Conservation (phyloP, 139 green algal genomes). For the Closterium sp. region DNA sequence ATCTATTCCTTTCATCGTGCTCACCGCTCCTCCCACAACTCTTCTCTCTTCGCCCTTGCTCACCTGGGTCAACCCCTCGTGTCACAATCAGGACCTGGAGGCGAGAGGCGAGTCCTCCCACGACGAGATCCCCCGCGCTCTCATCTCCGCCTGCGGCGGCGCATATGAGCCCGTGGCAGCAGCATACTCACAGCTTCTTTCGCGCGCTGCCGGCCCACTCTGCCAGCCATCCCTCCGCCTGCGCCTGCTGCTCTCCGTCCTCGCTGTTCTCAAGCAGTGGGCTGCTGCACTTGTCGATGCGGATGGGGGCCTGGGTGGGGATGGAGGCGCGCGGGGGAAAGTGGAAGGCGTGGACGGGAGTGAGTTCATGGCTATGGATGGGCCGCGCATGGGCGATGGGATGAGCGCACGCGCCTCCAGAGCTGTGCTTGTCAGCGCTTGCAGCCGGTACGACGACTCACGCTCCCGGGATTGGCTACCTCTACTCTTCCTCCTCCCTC, state of each 20-base stretch:
- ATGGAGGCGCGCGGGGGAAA: background rate
- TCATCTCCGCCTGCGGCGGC: conserved; percentile 1
- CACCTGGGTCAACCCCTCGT: background rate
- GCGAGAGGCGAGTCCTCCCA: background rate
- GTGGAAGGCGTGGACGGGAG: background rate
- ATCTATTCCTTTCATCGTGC: background rate
- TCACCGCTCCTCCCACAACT: background rate
- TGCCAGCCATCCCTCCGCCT: conserved; percentile 3
- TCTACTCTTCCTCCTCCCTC: background rate
- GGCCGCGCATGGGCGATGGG: background rate
- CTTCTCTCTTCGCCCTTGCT: background rate
- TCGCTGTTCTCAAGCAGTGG: conserved; percentile 26
- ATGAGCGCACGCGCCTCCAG: background rate
- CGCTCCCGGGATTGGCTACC: background rate
- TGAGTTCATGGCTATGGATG: background rate
- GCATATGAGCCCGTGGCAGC: conserved; percentile 17
- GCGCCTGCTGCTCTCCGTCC: conserved; percentile 20
- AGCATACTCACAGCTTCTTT: conserved; percentile 24
- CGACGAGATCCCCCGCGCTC: conserved; percentile 9
- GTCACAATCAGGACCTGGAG: background rate
- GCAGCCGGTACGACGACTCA: background rate
- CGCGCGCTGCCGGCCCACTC: conserved; percentile 2
- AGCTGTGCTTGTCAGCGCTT: background rate
- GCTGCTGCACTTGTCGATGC: background rate
- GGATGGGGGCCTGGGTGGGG: background rate